phyloP scores from a whole-genome alignment of 2,329 filamentous ascomycete genomes.

The Aspergillus piperis region DNA sequence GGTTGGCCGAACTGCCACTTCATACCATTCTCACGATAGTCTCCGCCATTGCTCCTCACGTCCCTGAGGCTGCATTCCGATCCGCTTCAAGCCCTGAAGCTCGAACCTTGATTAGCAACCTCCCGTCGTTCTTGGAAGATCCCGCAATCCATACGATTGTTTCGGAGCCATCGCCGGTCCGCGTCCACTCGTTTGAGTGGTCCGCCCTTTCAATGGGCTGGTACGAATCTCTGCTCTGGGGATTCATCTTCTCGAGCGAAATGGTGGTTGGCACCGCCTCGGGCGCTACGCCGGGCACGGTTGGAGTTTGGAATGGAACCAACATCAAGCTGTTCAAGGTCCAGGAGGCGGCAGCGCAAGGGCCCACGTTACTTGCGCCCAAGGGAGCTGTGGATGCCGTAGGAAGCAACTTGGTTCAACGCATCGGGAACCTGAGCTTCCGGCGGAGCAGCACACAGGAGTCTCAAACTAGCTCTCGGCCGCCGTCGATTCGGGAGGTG shows the following conservation, averaged over 20 bases:
- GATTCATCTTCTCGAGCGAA: conserved; percentile 86
- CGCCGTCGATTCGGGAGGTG: conserved; percentile 40
- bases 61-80: conserved; percentile 51
- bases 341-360: conserved; percentile 76
- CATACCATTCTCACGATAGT: conserved; percentile 83
- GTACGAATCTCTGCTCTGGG: conserved; percentile 95
- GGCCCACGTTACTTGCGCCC: conserved; percentile 79
- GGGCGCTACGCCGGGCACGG: conserved; percentile 70
- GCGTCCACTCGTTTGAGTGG: conserved; percentile 93
- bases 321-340: conserved; percentile 85
- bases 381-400: conserved; percentile 91
- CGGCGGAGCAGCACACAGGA: conserved; percentile 39
- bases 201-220: conserved; percentile 85
- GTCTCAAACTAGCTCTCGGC: conserved; percentile 28
- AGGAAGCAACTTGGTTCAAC: conserved; percentile 81
- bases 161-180: conserved; percentile 68
- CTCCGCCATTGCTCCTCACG: conserved; percentile 56
- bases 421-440: conserved; percentile 80
- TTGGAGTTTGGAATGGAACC: conserved; percentile 93
- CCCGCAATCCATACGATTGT: conserved; percentile 67
- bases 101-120: conserved; percentile 45
- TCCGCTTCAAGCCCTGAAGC: conserved; percentile 41
- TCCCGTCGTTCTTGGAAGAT: conserved; percentile 47
- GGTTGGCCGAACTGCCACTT: conserved; percentile 87
- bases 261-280: conserved; percentile 62